A percentile compares a stretch with the other conserved stretches of the same genome.
phyloP scores from a whole-genome alignment of 257 asterid genomes.

The Haberlea rhodopensis region DNA sequence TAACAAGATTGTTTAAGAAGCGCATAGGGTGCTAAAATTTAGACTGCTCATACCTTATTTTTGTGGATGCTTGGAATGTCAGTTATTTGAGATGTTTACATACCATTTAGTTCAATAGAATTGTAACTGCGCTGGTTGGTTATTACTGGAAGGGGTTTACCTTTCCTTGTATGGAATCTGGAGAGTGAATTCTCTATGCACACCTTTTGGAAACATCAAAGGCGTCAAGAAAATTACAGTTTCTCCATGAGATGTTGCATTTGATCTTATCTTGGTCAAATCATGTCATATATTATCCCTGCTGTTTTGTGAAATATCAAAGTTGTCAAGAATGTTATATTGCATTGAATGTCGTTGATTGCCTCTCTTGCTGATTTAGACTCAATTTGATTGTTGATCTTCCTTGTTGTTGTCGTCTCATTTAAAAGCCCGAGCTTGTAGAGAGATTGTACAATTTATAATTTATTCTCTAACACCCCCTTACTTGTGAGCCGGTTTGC shows the following conservation, averaged over 20 bases:
- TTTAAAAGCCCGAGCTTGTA: too few relatives aligned
- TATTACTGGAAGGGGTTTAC: slow-evolving; percentile 2
- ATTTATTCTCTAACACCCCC: too few relatives aligned
- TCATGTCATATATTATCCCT: not conserved
- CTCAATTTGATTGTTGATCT: not conserved
- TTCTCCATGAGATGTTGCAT: slow-evolving; percentile 12
- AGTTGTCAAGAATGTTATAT: not conserved
- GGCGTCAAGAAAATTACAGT: slow-evolving; percentile 12
- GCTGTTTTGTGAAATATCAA: not conserved
- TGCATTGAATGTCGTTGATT: not conserved
- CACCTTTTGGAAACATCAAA: slow-evolving; percentile 4
- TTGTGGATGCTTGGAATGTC: not conserved
- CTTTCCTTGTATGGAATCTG: slow-evolving; percentile 13
- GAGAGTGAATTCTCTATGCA: slow-evolving; percentile 1
- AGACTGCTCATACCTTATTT: not conserved
- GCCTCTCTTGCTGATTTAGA: not conserved
- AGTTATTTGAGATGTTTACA: not conserved
- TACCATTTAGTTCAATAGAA: not conserved
- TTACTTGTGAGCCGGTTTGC: too few relatives aligned
- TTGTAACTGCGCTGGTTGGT: not conserved
- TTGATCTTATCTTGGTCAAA: not conserved
- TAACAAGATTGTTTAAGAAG: slow-evolving; percentile 10
- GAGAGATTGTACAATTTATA: too few relatives aligned
- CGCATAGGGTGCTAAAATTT: not conserved
- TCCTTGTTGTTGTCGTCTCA: too few relatives aligned